These are phyloP conservation scores for Penicillium turbatum DNA, from an alignment of 495 filamentous ascomycete species.

Conservation along the genomic window DNA sequence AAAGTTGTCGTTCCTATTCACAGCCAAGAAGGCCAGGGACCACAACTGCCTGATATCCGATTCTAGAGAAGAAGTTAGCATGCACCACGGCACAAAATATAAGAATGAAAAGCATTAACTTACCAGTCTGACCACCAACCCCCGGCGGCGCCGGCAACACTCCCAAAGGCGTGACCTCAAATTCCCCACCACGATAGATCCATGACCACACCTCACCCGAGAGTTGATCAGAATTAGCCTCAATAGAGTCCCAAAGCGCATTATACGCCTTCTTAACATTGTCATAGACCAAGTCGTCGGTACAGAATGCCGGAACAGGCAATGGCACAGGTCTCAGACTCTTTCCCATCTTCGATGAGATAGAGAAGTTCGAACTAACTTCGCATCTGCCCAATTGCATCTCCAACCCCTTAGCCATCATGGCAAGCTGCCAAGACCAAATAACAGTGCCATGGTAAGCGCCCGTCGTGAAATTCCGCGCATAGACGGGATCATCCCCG, in stretches of 20 bases:
- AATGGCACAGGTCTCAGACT: slow-evolving; percentile 13
- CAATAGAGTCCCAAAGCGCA: slow-evolving; percentile 56
- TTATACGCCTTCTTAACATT: slow-evolving; percentile 56
- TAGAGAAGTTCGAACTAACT: slow-evolving; percentile 11
- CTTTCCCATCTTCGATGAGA: not conserved
- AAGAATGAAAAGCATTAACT: slow-evolving; percentile 5
- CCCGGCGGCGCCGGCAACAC: slow-evolving; percentile 50
- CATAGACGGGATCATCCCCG: slow-evolving; percentile 43
- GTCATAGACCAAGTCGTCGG: slow-evolving; percentile 36
- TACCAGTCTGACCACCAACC: slow-evolving; percentile 30
- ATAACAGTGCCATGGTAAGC: slow-evolving; percentile 65
- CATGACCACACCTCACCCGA: slow-evolving; percentile 62
- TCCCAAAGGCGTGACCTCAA: slow-evolving; percentile 49
- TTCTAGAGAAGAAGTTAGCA: not conserved
- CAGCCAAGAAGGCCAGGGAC: not conserved
- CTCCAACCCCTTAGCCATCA: slow-evolving; percentile 58
- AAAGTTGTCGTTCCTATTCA: not conserved
- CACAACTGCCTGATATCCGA: not conserved
- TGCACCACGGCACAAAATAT: not conserved
- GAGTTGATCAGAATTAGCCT: slow-evolving; percentile 48
- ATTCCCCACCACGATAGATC: slow-evolving; percentile 46
- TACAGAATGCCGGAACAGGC: slow-evolving; percentile 43
- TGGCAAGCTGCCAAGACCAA: slow-evolving; percentile 62
- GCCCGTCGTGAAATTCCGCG: slow-evolving; percentile 49
- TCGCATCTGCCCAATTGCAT: slow-evolving; percentile 45